These are phyloP conservation scores for Scleroderma citrinum DNA, from an alignment of 768 basidiomycete species.

Conservation along the genomic window DNA sequence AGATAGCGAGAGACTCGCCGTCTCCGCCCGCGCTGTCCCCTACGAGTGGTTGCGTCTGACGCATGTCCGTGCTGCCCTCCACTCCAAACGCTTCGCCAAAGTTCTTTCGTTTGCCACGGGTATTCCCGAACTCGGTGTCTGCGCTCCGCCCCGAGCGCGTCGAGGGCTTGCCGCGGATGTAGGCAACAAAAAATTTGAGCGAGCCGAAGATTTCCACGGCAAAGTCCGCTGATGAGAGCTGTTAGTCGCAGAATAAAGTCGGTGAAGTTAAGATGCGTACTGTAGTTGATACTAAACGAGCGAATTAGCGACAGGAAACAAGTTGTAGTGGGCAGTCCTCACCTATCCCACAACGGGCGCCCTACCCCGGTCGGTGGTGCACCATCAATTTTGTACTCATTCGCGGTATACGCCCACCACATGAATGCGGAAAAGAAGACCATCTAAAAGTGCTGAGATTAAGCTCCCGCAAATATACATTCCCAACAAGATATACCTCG, in stretches of 20 bases:
- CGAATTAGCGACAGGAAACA: conserved; percentile 1
- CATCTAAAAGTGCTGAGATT: conserved; percentile 47
- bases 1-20: conserved; percentile 7
- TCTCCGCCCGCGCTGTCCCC: neutral
- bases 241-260: conserved; percentile 4
- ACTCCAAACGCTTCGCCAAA: conserved; percentile 39
- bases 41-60: conserved; percentile 4
- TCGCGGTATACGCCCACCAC: conserved; percentile 76
- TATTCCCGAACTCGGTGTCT: conserved; percentile 14
- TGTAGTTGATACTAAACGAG: conserved; percentile 37
- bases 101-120: conserved; percentile 25
- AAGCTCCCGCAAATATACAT: conserved; percentile 2
- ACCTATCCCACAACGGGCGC: conserved; percentile 65
- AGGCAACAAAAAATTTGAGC: conserved; percentile 53
- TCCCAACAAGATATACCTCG: conserved; percentile 47
- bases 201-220: conserved; percentile 56
- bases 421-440: conserved; percentile 71
- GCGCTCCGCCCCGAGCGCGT: conserved; percentile 14
- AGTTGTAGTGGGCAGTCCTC: conserved; percentile 1
- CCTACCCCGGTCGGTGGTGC: conserved; percentile 49
- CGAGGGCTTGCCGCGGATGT: conserved; percentile 26
- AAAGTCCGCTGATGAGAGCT: conserved; percentile 51
- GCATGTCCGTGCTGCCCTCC: conserved; percentile 14
- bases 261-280: conserved; percentile 25
- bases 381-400: conserved; percentile 55